These are phyloP conservation scores for Epichloe sp. DNA, from an alignment of 2,329 filamentous ascomycete genomes.

Conservation along the genomic window DNA sequence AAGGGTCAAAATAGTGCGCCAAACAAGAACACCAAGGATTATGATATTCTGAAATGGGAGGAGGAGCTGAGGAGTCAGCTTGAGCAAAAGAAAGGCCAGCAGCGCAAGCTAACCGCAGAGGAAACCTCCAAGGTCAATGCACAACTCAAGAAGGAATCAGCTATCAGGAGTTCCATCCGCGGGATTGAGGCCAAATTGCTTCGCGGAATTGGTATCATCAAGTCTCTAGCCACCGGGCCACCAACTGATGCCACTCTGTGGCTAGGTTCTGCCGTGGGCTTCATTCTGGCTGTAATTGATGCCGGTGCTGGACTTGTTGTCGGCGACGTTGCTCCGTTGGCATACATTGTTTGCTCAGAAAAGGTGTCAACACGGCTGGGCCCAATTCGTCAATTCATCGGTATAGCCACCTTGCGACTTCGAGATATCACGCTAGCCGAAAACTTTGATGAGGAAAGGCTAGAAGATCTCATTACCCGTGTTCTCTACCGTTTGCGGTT, in stretches of 20 bases:
- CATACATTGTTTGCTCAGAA: slow-evolving; percentile 69
- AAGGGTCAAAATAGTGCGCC: slow-evolving; percentile 57
- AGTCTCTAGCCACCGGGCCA: slow-evolving; percentile 68
- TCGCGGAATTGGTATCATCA: slow-evolving; percentile 77
- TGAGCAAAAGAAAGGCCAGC: slow-evolving; percentile 82
- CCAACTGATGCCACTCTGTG: slow-evolving; percentile 81
- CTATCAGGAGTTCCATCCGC: slow-evolving; percentile 61
- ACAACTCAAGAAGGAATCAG: slow-evolving; percentile 75
- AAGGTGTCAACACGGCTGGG: slow-evolving; percentile 64
- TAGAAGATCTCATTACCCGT: slow-evolving; percentile 74
- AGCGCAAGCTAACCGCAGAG: slow-evolving; percentile 82
- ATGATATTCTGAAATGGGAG: slow-evolving; percentile 95
- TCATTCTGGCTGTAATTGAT: slow-evolving; percentile 61
- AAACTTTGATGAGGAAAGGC: slow-evolving; percentile 62
- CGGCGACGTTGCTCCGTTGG: slow-evolving; percentile 62
- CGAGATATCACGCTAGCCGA: slow-evolving; percentile 61
- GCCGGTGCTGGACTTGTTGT: slow-evolving; percentile 72
- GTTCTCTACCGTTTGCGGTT: slow-evolving; percentile 85
- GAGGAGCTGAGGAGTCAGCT: slow-evolving; percentile 77
- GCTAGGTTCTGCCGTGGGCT: slow-evolving; percentile 70
- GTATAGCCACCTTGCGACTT: slow-evolving; percentile 72
- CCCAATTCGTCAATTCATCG: slow-evolving; percentile 66
- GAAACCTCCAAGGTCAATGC: slow-evolving; percentile 84
- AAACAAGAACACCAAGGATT: slow-evolving; percentile 87
- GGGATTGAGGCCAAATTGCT: slow-evolving; percentile 56